Conservation (phyloP, 2,329 filamentous ascomycete species). For the Ceratocystis papillata region DNA sequence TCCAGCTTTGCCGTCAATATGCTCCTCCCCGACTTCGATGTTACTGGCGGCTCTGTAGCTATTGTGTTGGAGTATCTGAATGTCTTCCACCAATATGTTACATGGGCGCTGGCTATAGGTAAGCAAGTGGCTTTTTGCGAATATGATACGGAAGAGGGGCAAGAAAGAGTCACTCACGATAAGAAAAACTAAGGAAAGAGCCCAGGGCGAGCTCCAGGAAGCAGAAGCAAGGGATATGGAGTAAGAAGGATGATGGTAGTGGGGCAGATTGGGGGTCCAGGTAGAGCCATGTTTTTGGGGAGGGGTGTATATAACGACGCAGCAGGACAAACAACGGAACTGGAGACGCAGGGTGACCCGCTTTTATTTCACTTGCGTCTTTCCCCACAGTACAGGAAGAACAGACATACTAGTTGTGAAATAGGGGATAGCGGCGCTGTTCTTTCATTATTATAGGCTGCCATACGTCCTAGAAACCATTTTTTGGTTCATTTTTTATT, state of each 20-base stretch:
- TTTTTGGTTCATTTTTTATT: not conserved
- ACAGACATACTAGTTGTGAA: not conserved
- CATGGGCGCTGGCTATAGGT: not conserved
- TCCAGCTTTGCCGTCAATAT: not conserved
- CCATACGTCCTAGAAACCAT: not conserved
- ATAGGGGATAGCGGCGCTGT: not conserved
- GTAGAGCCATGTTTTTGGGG: not conserved
- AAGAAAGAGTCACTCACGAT: constrained; percentile 14
- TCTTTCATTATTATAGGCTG: not conserved
- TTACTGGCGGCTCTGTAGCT: not conserved
- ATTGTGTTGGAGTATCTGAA: not conserved
- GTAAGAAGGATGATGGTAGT: not conserved
- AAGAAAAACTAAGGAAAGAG: not conserved
- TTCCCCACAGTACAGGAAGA: not conserved
- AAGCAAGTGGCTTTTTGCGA: not conserved
- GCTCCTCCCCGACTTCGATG: not conserved
- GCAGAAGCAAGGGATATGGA: not conserved
- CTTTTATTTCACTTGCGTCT: not conserved
- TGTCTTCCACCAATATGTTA: not conserved
- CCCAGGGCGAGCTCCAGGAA: not conserved
- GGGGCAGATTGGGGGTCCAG: not conserved
- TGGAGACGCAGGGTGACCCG: not conserved
- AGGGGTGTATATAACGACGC: not conserved
- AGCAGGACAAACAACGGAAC: not conserved
- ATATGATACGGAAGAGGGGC: not conserved